Evolutionary conservation across 345 rosid species (phyloP).

Genomic region (Eucalyptus tenuipes): DNA sequence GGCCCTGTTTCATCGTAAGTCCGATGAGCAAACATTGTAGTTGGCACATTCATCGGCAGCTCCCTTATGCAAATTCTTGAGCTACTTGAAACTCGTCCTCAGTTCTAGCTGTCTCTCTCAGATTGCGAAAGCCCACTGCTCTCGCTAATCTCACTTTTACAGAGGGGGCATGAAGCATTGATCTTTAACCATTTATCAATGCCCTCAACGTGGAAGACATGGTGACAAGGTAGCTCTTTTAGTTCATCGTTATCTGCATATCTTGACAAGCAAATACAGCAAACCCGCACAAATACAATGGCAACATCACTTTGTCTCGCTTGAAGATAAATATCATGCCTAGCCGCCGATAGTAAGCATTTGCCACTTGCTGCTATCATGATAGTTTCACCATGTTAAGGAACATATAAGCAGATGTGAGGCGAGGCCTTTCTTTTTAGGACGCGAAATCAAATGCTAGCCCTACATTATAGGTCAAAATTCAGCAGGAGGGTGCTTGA

Average conservation of each 20-base stretch:
- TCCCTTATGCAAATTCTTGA: not conserved
- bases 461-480: not conserved
- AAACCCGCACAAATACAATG: constrained; percentile 24
- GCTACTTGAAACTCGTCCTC: not conserved
- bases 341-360: not conserved
- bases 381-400: not conserved
- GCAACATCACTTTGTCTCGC: not conserved
- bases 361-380: not conserved
- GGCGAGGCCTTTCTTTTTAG: not conserved
- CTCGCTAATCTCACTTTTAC: constrained; percentile 54
- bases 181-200: constrained; percentile 74
- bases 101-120: constrained; percentile 1
- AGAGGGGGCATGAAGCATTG: constrained; percentile 70
- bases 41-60: not conserved
- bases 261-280: constrained; percentile 63
- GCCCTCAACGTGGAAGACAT: constrained; percentile 58
- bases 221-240: constrained; percentile 57
- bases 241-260: constrained; percentile 55
- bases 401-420: not conserved
- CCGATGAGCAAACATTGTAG: not conserved
- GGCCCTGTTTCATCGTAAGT: not conserved
- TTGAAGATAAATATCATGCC: not conserved
- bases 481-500: not conserved
- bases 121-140: constrained; percentile 11
- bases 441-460: not conserved